Base-by-base conservation (phyloP, 2,329 filamentous ascomycete species). In the Hypoxylon sp. region DNA sequence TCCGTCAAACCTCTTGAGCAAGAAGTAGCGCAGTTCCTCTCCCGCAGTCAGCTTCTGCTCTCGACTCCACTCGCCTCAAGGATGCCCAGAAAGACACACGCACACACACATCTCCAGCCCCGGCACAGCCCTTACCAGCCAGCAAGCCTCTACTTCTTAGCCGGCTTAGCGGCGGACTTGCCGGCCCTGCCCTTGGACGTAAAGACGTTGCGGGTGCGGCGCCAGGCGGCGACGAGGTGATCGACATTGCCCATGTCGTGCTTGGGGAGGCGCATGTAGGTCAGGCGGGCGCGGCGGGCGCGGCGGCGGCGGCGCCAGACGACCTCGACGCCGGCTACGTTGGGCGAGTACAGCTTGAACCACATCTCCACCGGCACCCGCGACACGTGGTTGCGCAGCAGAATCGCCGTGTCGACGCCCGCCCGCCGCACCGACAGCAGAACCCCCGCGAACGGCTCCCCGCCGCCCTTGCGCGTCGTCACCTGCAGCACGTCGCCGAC, bases 281-380 rank as follows among this genome's bases (percentile, higher is more conserved):
- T 96, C 75, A 99, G 81, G 67, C 92, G 83, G 21, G 93, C 94
- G 70, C 95, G 86, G 73, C 93, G 88, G 65, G 92, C 91, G 74
- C 92, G 86, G 88, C 92, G 95, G 71, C 85, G 83, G 63, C 86
- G 84, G 69, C 94, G 83, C 85, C 96, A 91, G 75, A 98, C 90
- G 68, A 99, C 89, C 78, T 99, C 94, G 70, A 99, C 92, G 63
- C 91, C 91, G 73, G 90, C 87, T 26, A 98, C 89, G 72, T 91
- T 89, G 59, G 94, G 94, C 72, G 87, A 91, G 81, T 95, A 98
- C 57, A 98, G 82, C 82, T 99, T 99, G 77, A 90, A 92, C 88
- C 92, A 97, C 91, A 97, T 95, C 83, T 99, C 95, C 58, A 97
- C 91, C 59, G 91, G 91, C 5, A 96, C 86, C 68, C 90, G 86